Base-by-base conservation (phyloP, 495 filamentous ascomycete species). In the Glonium stellatum region DNA sequence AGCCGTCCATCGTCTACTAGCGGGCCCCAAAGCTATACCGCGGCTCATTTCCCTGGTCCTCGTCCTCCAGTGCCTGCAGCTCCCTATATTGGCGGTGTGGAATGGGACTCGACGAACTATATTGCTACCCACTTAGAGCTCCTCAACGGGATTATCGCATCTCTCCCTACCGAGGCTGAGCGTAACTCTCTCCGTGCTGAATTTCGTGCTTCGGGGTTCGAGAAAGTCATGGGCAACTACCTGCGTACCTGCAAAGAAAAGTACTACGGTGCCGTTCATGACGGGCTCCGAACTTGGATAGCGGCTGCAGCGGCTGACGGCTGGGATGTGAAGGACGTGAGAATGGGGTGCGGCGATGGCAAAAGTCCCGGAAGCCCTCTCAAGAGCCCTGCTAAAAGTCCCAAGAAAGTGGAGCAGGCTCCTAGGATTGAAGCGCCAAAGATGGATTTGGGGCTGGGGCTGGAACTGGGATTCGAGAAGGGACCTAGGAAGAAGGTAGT, bases 91-190 rank as follows among this genome's bases (percentile, higher is more conserved):
- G 95, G 93, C 42, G 93, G 95, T 51, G 93, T 98, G 12, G 93
- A 98, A 75, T 98, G 95, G 95, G 93, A 98, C 71, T 92, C 93
- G 10, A 97, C 93, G 10, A 96, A 92, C 73, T 98, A 98, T 67
- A 78, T 98, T 15, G 89, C 92, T 34, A 84, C 86, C 5, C 95
- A 98, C 67, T 77, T 98, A 11, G 95, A 97, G 74, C 83, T 98
- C 15, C 67, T 97, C 46, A 98, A 97, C 71, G 93, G 87, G 35
- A 80, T 97, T 58, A 73, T 97, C 62, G 89, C 93, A n/a, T 90
- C 84, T 54, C 78, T 93, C 5, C 87, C 89, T 1, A 86, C 87
- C 0, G 61, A 62, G 1, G 77, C 82, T 15, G 84, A 91, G 52
- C 87, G 93, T 53, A 97, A 96, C 73, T 68, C 78, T 1, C 80